Percentiles rank a stretch among this genome's conserved stretches.
These are phyloP conservation scores for Asterionellopsis glacialis DNA, from an alignment of 108 stramenopile genomes.

Conservation along the genomic window DNA sequence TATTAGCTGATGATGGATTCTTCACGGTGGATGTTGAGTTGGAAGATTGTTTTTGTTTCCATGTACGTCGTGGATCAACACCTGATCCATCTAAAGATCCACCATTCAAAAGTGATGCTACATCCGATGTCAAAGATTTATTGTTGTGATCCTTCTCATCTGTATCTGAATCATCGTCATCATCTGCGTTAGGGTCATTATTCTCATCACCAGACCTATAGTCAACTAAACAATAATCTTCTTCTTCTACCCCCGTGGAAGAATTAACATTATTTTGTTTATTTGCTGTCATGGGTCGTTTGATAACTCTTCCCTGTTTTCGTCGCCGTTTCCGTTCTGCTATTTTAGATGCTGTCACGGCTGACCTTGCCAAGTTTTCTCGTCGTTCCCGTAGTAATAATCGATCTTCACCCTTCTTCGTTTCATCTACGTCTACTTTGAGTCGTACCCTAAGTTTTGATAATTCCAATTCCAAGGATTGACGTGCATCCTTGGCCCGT, in stretches of 20 bases:
- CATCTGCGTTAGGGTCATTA: background rate
- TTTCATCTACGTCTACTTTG: background rate
- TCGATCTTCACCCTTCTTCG: background rate
- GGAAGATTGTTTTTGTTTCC: conserved; percentile 6
- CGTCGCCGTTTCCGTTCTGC: conserved; percentile 12
- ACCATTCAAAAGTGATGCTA: conserved; percentile 27
- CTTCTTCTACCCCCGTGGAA: conserved; percentile 1
- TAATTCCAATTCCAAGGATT: conserved; percentile 6
- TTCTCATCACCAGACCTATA: conserved; percentile 49
- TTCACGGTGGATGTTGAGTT: background rate
- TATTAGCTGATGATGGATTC: background rate
- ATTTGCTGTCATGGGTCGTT: background rate
- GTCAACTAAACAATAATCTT: conserved; percentile 40
- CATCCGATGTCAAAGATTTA: background rate
- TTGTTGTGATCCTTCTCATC: conserved; percentile 5
- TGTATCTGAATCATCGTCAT: conserved; percentile 22
- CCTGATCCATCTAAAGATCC: conserved; percentile 53
- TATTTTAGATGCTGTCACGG: conserved; percentile 22
- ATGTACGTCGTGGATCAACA: conserved; percentile 17
- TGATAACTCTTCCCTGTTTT: too few species aligned
- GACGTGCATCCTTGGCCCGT: conserved; percentile 7
- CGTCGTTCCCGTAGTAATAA: conserved; percentile 6
- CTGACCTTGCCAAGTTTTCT: conserved; percentile 23
- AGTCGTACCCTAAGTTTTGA: too few species aligned
- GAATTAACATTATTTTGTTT: conserved; percentile 6